A percentile compares a stretch with the other conserved stretches of the same genome.
Conservation (phyloP, 306 rosid species). For the Cucumis hystrix region DNA sequence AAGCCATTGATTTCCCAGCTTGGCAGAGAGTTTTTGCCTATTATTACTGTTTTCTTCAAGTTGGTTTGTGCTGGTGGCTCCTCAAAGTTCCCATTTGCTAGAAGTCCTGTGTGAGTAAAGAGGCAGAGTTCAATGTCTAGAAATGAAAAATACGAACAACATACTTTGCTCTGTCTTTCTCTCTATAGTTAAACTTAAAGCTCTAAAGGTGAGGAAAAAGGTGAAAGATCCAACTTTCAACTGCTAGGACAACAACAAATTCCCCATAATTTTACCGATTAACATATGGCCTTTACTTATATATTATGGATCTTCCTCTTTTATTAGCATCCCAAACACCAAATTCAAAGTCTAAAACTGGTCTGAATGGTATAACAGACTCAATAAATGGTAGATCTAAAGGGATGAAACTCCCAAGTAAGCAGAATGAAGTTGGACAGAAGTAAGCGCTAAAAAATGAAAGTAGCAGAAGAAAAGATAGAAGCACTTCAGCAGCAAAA, state of each 20-base stretch:
- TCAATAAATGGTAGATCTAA: background rate
- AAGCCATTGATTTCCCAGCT: conserved; percentile 81
- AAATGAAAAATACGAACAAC: background rate
- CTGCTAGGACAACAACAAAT: background rate
- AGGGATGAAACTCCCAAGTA: background rate
- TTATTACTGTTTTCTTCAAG: conserved; percentile 48
- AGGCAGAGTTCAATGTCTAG: background rate
- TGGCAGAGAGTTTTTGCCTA: conserved; percentile 59
- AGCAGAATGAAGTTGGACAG: background rate
- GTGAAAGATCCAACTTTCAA: background rate
- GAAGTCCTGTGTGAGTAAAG: conserved; percentile 37
- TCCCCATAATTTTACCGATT: background rate
- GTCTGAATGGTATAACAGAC: background rate
- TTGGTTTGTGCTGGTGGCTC: conserved; percentile 39
- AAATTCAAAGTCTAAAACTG: background rate
- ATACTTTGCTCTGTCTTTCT: background rate
- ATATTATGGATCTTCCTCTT: background rate
- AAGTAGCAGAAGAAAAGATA: background rate
- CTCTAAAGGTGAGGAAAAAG: background rate
- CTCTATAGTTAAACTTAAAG: background rate
- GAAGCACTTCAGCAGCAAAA: background rate
- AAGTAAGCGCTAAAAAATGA: background rate
- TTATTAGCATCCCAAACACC: background rate
- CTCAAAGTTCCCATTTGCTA: conserved; percentile 83
- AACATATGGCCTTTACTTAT: background rate